phyloP scores from a whole-genome alignment of 2,329 filamentous ascomycete genomes.

The Talaromyces sp. region DNA sequence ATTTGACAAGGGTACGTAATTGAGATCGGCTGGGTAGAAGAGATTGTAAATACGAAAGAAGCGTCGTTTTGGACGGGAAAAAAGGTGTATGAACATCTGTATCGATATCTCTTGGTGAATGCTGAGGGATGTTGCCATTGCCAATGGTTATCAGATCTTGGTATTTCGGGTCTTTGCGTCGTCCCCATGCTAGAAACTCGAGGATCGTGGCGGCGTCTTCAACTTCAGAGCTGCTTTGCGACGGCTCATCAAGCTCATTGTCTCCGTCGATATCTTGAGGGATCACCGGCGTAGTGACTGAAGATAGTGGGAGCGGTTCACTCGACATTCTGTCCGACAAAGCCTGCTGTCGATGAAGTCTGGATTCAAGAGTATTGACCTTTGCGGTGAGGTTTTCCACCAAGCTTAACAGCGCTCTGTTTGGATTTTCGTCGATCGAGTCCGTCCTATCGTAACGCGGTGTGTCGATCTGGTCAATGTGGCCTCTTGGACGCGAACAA shows the following conservation, averaged over 20 bases:
- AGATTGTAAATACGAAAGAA: conserved; percentile 10
- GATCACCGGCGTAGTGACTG: background rate
- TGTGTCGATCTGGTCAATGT: background rate
- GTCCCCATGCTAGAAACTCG: conserved; percentile 48
- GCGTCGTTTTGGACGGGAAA: conserved; percentile 4
- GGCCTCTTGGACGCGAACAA: conserved; percentile 3
- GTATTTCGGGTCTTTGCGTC: conserved; percentile 37
- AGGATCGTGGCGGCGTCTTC: conserved; percentile 45
- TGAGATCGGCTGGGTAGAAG: conserved; percentile 2
- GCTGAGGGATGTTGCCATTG: background rate
- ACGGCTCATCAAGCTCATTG: background rate
- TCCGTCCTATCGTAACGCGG: background rate
- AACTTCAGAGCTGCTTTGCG: conserved; percentile 22
- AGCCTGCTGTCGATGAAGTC: background rate
- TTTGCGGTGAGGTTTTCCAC: conserved; percentile 5
- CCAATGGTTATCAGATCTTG: conserved; percentile 1
- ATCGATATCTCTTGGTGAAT: background rate
- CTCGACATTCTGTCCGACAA: background rate
- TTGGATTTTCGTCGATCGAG: background rate
- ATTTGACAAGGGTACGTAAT: conserved; percentile 4
- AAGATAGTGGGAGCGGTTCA: conserved; percentile 1
- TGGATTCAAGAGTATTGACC: conserved; percentile 1
- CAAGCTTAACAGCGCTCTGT: background rate
- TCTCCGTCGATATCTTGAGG: background rate
- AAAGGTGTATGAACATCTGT: conserved; percentile 1